Percentiles rank a stretch among this genome's conserved stretches.
Evolutionary conservation across 345 rosid genomes (phyloP).

Genomic region (Syzygium grande): DNA sequence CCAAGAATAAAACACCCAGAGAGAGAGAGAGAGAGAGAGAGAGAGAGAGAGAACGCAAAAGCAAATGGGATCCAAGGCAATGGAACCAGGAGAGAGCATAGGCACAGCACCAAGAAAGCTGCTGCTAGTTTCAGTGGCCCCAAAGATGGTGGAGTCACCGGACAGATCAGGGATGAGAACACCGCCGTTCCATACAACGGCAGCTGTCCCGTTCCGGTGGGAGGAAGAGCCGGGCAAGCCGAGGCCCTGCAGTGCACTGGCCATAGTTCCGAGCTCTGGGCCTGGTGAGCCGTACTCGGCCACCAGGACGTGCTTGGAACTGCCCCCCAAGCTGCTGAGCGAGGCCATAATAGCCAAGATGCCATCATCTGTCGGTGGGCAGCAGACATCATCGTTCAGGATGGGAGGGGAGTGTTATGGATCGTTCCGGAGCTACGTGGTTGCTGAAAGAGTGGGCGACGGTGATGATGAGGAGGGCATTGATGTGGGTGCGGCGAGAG

Average conservation of each 20-base stretch:
- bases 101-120: background rate
- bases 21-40: background rate
- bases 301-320: slow-evolving; percentile 34
- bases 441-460: slow-evolving; percentile 16
- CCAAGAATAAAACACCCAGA: background rate
- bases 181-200: slow-evolving; percentile 53
- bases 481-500: background rate
- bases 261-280: background rate
- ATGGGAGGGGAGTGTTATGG: slow-evolving; percentile 28
- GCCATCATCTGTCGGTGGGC: slow-evolving; percentile 36
- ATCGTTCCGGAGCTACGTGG: slow-evolving; percentile 18
- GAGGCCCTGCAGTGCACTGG: slow-evolving; percentile 27
- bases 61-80: background rate
- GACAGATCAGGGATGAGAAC: slow-evolving; percentile 45
- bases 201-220: slow-evolving; percentile 83
- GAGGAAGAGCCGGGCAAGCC: slow-evolving; percentile 93
- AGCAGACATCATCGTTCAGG: slow-evolving; percentile 31
- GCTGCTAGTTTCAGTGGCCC: background rate
- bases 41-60: background rate
- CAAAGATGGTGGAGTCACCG: slow-evolving; percentile 28
- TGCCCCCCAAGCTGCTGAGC: slow-evolving; percentile 56
- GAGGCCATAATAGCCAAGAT: slow-evolving; percentile 31
- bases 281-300: slow-evolving; percentile 11
- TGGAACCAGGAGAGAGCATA: background rate
- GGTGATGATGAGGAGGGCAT: background rate